Conservation (phyloP, 2,329 filamentous ascomycete species). For the Ilyonectria sp. region DNA sequence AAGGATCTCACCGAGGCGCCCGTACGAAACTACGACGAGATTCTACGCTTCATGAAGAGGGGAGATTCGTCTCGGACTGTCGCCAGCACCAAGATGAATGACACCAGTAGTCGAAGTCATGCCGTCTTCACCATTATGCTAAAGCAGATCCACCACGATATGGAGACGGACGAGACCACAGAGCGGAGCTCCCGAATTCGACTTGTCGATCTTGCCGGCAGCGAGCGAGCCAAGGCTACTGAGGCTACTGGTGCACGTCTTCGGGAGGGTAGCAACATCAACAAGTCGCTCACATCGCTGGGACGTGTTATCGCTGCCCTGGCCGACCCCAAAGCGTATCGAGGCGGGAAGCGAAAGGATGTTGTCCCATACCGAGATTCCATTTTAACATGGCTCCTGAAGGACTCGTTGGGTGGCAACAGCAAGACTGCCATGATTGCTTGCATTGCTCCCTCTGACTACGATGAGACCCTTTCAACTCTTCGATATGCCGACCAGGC, state of each 20-base stretch:
- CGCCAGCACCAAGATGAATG: slow-evolving; percentile 99
- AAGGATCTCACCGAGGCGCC: slow-evolving; percentile 96
- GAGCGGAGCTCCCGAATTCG: slow-evolving; percentile 95
- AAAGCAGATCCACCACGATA: slow-evolving; percentile 97
- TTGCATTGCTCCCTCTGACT: slow-evolving; percentile 94
- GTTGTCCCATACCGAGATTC: slow-evolving; percentile 95
- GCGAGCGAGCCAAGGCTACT: slow-evolving; percentile 94
- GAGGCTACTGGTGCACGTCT: slow-evolving; percentile 93
- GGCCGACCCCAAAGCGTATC: slow-evolving; percentile 75
- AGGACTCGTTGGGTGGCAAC: slow-evolving; percentile 96
- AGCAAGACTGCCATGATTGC: slow-evolving; percentile 99
- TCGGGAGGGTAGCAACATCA: slow-evolving; percentile 97
- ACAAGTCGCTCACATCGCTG: slow-evolving; percentile 96
- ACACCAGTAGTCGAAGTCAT: slow-evolving; percentile 95
- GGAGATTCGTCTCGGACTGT: slow-evolving; percentile 91
- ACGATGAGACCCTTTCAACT: slow-evolving; percentile 96
- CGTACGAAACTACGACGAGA: slow-evolving; percentile 88
- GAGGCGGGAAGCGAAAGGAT: slow-evolving; percentile 70
- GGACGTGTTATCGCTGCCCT: slow-evolving; percentile 96
- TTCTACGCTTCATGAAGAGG: slow-evolving; percentile 90
- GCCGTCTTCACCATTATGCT: slow-evolving; percentile 98
- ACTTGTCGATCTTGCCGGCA: slow-evolving; percentile 94
- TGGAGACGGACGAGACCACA: slow-evolving; percentile 97
- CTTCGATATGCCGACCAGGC: slow-evolving; percentile 98
- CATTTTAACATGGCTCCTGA: slow-evolving; percentile 86